Evolutionary conservation across 2,329 filamentous ascomycete genomes (phyloP), one percentile per base, ranked within the genome.

Genomic region (Tolypocladium tundrense): DNA sequence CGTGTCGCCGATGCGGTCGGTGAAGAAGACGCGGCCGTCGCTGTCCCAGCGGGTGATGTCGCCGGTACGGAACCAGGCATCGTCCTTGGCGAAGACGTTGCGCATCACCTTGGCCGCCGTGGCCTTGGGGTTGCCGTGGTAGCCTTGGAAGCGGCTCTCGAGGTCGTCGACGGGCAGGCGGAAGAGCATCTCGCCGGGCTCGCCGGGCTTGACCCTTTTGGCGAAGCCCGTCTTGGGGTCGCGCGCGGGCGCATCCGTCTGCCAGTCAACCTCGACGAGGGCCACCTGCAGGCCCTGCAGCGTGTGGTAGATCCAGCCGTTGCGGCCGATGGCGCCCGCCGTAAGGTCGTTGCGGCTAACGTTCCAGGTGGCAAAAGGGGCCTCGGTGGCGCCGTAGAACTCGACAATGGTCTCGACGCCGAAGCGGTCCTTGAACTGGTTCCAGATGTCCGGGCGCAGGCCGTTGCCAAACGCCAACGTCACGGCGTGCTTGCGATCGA

Each of bases 21-120:
- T 84, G 74, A 96, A 96, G 75, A 81, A 94, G 69, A 86, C 82
- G 3, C 86, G 78, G 6, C 90, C 90, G 58, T 94, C 85, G 1
- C 61, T 59, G 62, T 91, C 88, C 74, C 80, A 82, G n/a, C 85
- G 79, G 39, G 94, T 74, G 21, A 94, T 79, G 66, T 96, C 91
- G n/a, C 91, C 91, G 0, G 89, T 88, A 31, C 90, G 84, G 77
- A 91, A 95, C 78, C 85, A 96, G 0, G 84, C 86, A 66, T 96
- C 91, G 16, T 88, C 90, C 66, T 87, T 87, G 59, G 73, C 75
- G 62, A 94, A 83, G 2, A 94, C 88, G 64, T 88, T 77, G 5
- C 87, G 82, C 60, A 94, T 70, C 53, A 96, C 81, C 73, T 96
- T 96, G 62, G 82, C 79, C 43, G 84, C 75, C 0, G 87, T 90